Evolutionary conservation across 768 basidiomycete genomes (phyloP).

Genomic region (Serendipita vermifera): DNA sequence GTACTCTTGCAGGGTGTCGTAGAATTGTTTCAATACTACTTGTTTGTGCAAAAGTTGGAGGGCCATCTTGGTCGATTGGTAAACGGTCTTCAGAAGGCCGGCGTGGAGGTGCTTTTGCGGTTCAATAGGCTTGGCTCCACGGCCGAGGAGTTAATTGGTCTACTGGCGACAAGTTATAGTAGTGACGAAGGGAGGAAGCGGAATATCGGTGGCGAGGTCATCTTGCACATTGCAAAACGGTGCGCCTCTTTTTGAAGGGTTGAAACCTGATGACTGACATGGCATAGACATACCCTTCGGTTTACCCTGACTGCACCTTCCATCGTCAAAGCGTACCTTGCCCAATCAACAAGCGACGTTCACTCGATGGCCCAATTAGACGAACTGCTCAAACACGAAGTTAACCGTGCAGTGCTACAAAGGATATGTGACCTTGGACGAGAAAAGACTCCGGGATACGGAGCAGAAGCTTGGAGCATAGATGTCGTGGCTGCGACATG

Average conservation of each 20-base stretch:
- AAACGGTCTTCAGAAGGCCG: constrained; percentile 36
- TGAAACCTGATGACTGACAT: not conserved
- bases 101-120: constrained; percentile 42
- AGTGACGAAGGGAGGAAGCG: constrained; percentile 23
- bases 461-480: constrained; percentile 60
- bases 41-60: constrained; percentile 53
- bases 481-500: constrained; percentile 26
- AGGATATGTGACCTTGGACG: constrained; percentile 54
- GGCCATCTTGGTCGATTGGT: constrained; percentile 42
- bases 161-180: constrained; percentile 23
- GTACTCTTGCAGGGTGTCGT: constrained; percentile 60
- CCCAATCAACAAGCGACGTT: constrained; percentile 63
- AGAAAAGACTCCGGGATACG: constrained; percentile 35
- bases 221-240: constrained; percentile 59
- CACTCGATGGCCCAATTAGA: constrained; percentile 64
- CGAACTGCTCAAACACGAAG: constrained; percentile 65
- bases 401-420: constrained; percentile 54
- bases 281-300: constrained; percentile 51
- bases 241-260: constrained; percentile 20
- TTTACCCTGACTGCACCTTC: constrained; percentile 69
- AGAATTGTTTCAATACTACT: constrained; percentile 66
- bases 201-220: constrained; percentile 54
- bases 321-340: constrained; percentile 59
- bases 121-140: constrained; percentile 57
- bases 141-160: constrained; percentile 43